Base-by-base conservation (phyloP, 176 grass and related monocot genomes). In the Ensete glaucum region DNA sequence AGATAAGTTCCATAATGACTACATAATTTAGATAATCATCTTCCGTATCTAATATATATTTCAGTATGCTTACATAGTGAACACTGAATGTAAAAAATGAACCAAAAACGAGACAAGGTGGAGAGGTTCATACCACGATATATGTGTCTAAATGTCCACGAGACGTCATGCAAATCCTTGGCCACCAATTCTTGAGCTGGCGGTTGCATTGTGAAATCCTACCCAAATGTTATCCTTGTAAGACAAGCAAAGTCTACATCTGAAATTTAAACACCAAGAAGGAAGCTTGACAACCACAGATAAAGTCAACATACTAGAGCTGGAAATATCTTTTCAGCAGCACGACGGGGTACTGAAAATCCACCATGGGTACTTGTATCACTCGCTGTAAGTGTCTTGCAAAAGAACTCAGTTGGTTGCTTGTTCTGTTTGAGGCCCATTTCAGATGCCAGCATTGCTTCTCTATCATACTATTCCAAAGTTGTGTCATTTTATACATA, bases 121-220 rank as follows among this genome's bases (percentile, higher is more conserved):
- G 23, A 62, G 77, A 62, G 77, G 14, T 51, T 63, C 71, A 67
- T 89, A 99, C 96, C 96, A 55, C 96, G 91, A 67, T 85, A 99
- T 50, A 99, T 89, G 69, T 99, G 96, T 62, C 91, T 64, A 83
- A 99, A 99, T 79, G 86, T 99, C 96, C 96, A 99, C 13, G 91
- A 86, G 63, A 86, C 79, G 29, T 91, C 96, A 72, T 99, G 96
- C 50, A 99, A 82, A 89, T 99, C 96, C 81, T 99, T 99, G 50
- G 96, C 96, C 10, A 81, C 80, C 69, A 99, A 72, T 78, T 99
- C 96, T 91, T 95, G 91, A 14, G 86, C 83, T 73, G 96, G 96
- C 16, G 96, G 96, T 91, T 99, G 96, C 96, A 99, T 95, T 73
- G 85, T 82, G 83, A 87, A 95, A 83, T 99, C 96, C 96, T 99